Conservation (phyloP, 164 flowering plant genomes). For the Liquidambar formosana region DNA sequence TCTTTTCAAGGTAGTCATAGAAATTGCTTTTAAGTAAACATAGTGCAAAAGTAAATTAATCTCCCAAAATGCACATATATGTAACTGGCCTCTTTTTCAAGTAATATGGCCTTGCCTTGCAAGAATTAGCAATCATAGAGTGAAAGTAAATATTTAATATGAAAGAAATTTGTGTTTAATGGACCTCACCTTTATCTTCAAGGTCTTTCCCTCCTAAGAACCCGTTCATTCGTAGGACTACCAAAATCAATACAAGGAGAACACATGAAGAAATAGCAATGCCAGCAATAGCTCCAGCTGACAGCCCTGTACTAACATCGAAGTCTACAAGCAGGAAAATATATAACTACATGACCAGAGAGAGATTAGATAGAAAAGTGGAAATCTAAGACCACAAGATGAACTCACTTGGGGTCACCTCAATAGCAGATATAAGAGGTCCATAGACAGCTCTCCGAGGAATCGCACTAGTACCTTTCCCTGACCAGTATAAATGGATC, state of each 20-base stretch:
- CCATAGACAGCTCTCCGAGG: slow-evolving; percentile 49
- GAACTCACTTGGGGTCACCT: slow-evolving; percentile 37
- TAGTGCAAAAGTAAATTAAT: not conserved
- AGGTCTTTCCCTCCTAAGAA: slow-evolving; percentile 46
- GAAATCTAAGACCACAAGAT: not conserved
- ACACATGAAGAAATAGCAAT: slow-evolving; percentile 52
- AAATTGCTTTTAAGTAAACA: not conserved
- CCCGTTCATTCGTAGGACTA: slow-evolving; percentile 46
- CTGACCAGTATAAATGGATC: slow-evolving; percentile 48
- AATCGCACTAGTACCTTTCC: slow-evolving; percentile 46
- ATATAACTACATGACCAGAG: not conserved
- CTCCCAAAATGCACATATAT: not conserved
- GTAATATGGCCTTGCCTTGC: not conserved
- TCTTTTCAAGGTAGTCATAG: not conserved
- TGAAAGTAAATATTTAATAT: not conserved
- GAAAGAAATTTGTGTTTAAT: not conserved
- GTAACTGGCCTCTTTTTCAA: not conserved
- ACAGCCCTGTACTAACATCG: slow-evolving; percentile 42
- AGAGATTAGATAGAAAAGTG: not conserved
- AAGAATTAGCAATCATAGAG: not conserved
- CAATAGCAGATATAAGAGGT: slow-evolving; percentile 55
- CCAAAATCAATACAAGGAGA: slow-evolving; percentile 32
- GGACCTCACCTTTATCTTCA: slow-evolving; percentile 51
- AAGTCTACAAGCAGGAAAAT: slow-evolving; percentile 45
- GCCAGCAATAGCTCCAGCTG: slow-evolving; percentile 70